Conservation (phyloP, 2,329 filamentous ascomycete species). For the Verticillium zaregamsianum region DNA sequence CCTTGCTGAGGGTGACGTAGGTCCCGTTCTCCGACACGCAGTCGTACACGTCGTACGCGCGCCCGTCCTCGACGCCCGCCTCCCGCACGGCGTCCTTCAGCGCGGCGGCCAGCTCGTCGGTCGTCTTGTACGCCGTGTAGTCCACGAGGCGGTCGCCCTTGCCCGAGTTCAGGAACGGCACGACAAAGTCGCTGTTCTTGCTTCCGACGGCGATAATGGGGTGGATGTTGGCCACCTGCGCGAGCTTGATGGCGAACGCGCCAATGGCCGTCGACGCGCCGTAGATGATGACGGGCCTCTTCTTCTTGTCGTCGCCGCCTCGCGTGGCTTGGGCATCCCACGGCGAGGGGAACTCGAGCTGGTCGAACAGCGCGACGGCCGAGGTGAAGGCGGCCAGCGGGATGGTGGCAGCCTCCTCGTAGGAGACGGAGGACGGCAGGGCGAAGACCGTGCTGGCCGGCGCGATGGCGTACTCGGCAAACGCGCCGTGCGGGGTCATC, state of each 20-base stretch:
- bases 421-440: constrained; percentile 41
- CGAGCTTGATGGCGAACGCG: constrained; percentile 52
- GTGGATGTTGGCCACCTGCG: constrained; percentile 44
- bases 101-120: constrained; percentile 10
- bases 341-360: constrained; percentile 42
- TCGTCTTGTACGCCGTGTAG: constrained; percentile 12
- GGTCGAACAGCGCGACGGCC: constrained; percentile 43
- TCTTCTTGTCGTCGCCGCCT: constrained; percentile 1
- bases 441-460: constrained; percentile 54
- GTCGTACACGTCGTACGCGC: constrained; percentile 11
- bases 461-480: constrained; percentile 57
- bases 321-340: constrained; percentile 31
- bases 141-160: constrained; percentile 13
- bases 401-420: constrained; percentile 54
- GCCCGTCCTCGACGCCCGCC: constrained; percentile 3
- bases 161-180: constrained; percentile 3
- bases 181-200: constrained; percentile 18
- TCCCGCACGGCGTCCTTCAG: constrained; percentile 8
- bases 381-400: constrained; percentile 53
- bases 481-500: constrained; percentile 44
- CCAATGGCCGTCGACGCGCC: constrained; percentile 48
- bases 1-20: constrained; percentile 9
- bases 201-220: constrained; percentile 57
- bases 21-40: constrained; percentile 13
- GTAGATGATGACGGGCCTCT: constrained; percentile 36